Conservation (phyloP, 352 stramenopile genomes). For the Phytophthora aleatoria region DNA sequence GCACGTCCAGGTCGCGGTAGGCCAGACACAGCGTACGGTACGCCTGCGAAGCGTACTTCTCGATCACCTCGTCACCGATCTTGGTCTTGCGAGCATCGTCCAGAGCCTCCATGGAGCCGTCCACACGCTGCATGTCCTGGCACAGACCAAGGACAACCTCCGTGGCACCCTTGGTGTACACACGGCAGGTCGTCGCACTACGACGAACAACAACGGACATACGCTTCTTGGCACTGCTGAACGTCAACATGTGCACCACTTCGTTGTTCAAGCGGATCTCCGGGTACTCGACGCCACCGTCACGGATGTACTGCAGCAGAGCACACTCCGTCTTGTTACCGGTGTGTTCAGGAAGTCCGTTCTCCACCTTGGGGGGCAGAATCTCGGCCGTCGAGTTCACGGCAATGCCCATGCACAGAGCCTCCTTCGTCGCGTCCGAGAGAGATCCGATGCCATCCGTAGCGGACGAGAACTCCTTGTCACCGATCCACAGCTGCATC, state of each 20-base stretch:
- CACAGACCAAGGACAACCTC: constrained; percentile 64
- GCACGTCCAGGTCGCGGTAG: constrained; percentile 72
- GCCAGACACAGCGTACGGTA: constrained; percentile 84
- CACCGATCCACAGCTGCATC: constrained; percentile 74
- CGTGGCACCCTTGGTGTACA: constrained; percentile 69
- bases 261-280: constrained; percentile 41
- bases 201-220: constrained; percentile 69
- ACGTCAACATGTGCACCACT: constrained; percentile 68
- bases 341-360: constrained; percentile 59
- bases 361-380: constrained; percentile 48
- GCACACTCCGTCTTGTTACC: constrained; percentile 78
- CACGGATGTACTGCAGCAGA: constrained; percentile 56
- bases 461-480: constrained; percentile 50
- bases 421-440: constrained; percentile 43
- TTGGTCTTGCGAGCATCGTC: constrained; percentile 37
- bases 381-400: constrained; percentile 73
- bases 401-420: constrained; percentile 46
- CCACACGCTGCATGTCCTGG: constrained; percentile 45
- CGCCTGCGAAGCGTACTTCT: constrained; percentile 70
- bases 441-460: constrained; percentile 28
- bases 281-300: constrained; percentile 56
- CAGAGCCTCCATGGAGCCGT: constrained; percentile 43
- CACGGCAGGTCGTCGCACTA: constrained; percentile 44
- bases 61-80: constrained; percentile 61
- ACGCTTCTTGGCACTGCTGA: constrained; percentile 71